These are phyloP conservation scores for Megacollybia platyphylla DNA, from an alignment of 1,284 basidiomycete species.

Conservation along the genomic window DNA sequence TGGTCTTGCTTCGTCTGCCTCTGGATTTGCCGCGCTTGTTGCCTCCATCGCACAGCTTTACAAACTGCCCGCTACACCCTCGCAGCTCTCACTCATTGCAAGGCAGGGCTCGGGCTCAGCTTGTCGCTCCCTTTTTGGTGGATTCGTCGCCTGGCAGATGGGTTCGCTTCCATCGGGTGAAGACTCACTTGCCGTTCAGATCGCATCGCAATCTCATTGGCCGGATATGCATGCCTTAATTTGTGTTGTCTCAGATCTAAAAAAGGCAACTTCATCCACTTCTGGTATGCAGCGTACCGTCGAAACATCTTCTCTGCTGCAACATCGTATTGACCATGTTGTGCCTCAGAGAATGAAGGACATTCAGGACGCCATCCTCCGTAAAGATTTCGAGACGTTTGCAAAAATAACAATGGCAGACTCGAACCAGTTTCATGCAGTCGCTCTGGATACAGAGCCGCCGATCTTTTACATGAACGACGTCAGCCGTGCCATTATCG, in stretches of 20 bases:
- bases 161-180: conserved; percentile 58
- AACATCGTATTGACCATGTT: conserved; percentile 80
- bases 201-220: conserved; percentile 86
- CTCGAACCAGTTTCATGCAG: conserved; percentile 98
- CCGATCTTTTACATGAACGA: conserved; percentile 99
- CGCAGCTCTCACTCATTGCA: conserved; percentile 81
- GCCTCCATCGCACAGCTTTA: conserved; percentile 85
- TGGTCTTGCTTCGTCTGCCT: conserved; percentile 93
- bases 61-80: conserved; percentile 54
- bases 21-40: conserved; percentile 93
- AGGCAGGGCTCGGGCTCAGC: conserved; percentile 97
- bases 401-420: conserved; percentile 92
- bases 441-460: conserved; percentile 91
- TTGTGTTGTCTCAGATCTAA: conserved; percentile 92
- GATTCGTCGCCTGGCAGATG: conserved; percentile 94
- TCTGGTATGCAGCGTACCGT: conserved; percentile 97
- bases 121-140: conserved; percentile 94
- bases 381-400: conserved; percentile 80
- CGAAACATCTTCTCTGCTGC: conserved; percentile 80
- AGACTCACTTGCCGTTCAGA: conserved; percentile 83
- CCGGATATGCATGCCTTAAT: conserved; percentile 94
- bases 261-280: conserved; percentile 94
- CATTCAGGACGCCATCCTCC: conserved; percentile 74
- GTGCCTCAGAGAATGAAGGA: conserved; percentile 82
- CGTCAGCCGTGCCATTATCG: conserved; percentile 78